Base-by-base conservation (phyloP, 495 filamentous ascomycete species). In the Ascodesmis nigricans region DNA sequence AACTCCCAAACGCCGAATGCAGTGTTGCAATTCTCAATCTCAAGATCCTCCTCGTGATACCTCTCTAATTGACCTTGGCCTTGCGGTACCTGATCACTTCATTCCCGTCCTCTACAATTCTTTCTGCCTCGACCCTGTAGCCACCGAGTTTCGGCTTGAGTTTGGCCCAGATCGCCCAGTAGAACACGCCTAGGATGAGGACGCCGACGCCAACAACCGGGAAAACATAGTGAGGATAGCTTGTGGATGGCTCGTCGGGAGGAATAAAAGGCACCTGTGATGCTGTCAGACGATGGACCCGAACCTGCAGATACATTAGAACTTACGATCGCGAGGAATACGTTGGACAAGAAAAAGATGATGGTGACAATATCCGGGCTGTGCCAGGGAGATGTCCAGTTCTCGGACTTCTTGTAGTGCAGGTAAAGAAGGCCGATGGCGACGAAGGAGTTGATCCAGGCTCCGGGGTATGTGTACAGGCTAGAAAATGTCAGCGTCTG, bases 211-310 rank as follows among this genome's bases (percentile, higher is more conserved):
- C 52, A 0, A 59, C 56, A 1, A 57, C 52, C 0, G 55, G 58
- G 39, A 58, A 61, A 9, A 60, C 52, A 33, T 57, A 61, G 42
- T 56, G 61, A 8, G 57, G 55, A 23, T 60, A 61, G 0, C 14
- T 21, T 29, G 29, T 42, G 7, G 3, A 15, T 9, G 39, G 39
- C n/a, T 44, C 43, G 5, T 42, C 38, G 0, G 59, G 60, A 9
- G 57, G 56, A 23, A 64, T 56, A 49, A 60, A 63, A 4, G 59
- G 60, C 4, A 60, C n/a, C n/a, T n/a, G n/a, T n/a, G n/a, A n/a
- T n/a, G n/a, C n/a, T n/a, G n/a, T n/a, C n/a, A n/a, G n/a, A n/a
- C n/a, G n/a, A n/a, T n/a, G n/a, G n/a, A n/a, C n/a, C n/a, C n/a
- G n/a, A n/a, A n/a, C n/a, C n/a, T n/a, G n/a, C n/a, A n/a, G n/a